These are phyloP conservation scores for Dacryopinax spathularia DNA, from an alignment of 768 basidiomycete genomes.

Conservation along the genomic window DNA sequence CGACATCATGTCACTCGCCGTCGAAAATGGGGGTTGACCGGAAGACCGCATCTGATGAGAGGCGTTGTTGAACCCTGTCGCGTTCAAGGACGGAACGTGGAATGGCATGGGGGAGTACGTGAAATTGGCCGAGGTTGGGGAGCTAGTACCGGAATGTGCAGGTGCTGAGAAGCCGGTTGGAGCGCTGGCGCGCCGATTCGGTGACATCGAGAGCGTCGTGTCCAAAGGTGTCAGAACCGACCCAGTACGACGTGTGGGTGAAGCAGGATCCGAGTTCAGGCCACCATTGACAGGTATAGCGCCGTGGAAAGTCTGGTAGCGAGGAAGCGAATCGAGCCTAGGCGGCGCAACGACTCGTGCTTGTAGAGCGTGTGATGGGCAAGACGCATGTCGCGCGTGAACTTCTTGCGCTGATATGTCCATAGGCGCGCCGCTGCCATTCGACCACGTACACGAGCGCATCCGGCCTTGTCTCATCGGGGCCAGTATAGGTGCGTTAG, in stretches of 20 bases:
- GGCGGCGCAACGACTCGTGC: not conserved
- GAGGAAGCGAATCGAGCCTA: not conserved
- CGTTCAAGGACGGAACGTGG: not conserved
- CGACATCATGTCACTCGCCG: not conserved
- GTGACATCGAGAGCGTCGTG: not conserved
- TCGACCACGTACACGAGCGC: not conserved
- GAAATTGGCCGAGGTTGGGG: not conserved
- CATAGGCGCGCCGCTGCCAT: not conserved
- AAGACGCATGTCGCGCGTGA: not conserved
- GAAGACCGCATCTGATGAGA: not conserved
- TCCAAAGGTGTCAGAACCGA: not conserved
- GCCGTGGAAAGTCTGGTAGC: not conserved
- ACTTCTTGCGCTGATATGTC: not conserved
- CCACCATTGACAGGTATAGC: not conserved
- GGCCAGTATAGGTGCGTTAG: not conserved
- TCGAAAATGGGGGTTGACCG: not conserved
- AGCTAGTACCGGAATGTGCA: not conserved
- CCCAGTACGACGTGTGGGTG: not conserved
- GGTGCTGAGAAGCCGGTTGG: not conserved
- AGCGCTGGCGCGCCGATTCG: not conserved
- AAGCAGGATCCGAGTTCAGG: not conserved
- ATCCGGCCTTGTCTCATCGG: not conserved
- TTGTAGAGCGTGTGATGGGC: not conserved
- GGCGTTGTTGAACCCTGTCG: not conserved
- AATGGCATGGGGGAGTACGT: not conserved